A percentile compares a stretch with the other conserved stretches of the same genome.
phyloP scores from a whole-genome alignment of 306 rosid species.

The Trifolium repens region DNA sequence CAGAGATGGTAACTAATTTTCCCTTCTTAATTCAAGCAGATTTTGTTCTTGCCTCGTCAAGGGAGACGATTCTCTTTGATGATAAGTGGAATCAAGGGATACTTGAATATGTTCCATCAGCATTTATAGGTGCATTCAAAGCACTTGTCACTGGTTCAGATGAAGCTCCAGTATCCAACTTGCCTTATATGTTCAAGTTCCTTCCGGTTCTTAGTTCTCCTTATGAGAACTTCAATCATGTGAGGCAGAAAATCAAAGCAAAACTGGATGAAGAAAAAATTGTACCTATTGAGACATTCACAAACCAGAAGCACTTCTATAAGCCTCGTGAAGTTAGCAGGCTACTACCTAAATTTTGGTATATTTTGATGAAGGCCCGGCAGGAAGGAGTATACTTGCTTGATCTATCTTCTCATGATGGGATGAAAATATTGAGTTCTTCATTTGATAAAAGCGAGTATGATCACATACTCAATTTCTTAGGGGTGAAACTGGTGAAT shows the following conservation, averaged over 20 bases:
- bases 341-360: slow-evolving; percentile 65
- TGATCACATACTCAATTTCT: slow-evolving; percentile 51
- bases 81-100: slow-evolving; percentile 81
- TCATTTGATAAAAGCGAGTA: slow-evolving; percentile 57
- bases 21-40: slow-evolving; percentile 86
- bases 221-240: slow-evolving; percentile 49
- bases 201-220: slow-evolving; percentile 54
- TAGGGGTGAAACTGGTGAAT: slow-evolving; percentile 54
- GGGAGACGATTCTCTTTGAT: slow-evolving; percentile 71
- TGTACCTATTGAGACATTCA: slow-evolving; percentile 65
- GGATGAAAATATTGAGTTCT: slow-evolving; percentile 52
- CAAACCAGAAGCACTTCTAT: slow-evolving; percentile 61
- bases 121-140: slow-evolving; percentile 65
- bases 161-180: slow-evolving; percentile 52
- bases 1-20: slow-evolving; percentile 52
- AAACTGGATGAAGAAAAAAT: slow-evolving; percentile 52
- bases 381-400: slow-evolving; percentile 48
- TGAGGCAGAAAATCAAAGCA: slow-evolving; percentile 58
- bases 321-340: slow-evolving; percentile 68
- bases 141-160: slow-evolving; percentile 46
- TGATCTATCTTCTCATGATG: slow-evolving; percentile 60
- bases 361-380: slow-evolving; percentile 52
- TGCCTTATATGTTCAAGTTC: slow-evolving; percentile 57
- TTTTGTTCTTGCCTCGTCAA: slow-evolving; percentile 71
- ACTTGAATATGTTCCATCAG: slow-evolving; percentile 64